Percentiles rank a stretch among this genome's conserved stretches.
Evolutionary conservation across 228 moss, liverwort and hornwort genomes (phyloP).

Genomic region (Sphagnum magellanicum): DNA sequence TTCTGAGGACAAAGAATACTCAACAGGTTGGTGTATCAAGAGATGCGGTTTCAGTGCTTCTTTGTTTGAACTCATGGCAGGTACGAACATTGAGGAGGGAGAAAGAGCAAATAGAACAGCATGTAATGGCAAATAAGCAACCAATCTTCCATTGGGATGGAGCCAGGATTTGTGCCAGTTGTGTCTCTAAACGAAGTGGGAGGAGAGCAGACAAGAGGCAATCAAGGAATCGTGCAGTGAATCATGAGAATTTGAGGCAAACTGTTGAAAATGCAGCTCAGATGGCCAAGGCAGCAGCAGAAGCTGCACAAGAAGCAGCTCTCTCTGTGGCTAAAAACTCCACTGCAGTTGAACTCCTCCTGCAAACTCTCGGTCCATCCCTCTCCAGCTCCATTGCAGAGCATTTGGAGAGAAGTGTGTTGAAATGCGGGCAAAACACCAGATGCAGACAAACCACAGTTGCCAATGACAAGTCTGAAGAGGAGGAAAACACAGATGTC

Average conservation of each 20-base stretch:
- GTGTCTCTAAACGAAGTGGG: constrained; percentile 10
- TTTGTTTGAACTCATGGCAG: constrained; percentile 4
- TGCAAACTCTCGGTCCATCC: constrained; percentile 16
- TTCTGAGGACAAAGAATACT: too few species aligned
- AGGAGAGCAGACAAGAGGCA: constrained; percentile 20
- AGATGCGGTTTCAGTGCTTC: too few species aligned
- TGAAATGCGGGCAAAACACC: background rate
- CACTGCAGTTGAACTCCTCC: constrained; percentile 52
- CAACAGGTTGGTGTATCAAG: too few species aligned
- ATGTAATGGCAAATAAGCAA: constrained; percentile 5
- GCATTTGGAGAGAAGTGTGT: background rate
- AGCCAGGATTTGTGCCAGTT: constrained; percentile 2
- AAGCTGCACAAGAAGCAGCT: constrained; percentile 56
- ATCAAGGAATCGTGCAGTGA: constrained; percentile 16
- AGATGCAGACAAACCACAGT: constrained; percentile 12
- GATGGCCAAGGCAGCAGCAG: constrained; percentile 67
- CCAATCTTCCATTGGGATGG: constrained; percentile 12
- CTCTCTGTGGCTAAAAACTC: constrained; percentile 56
- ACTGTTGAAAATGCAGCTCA: constrained; percentile 46
- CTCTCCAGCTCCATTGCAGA: constrained; percentile 8
- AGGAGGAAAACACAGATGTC: constrained; percentile 2
- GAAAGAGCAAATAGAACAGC: constrained; percentile 11
- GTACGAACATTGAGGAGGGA: constrained; percentile 23
- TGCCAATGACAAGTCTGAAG: constrained; percentile 7
- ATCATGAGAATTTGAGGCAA: constrained; percentile 15